Conservation (phyloP, 73 alveolate genomes). For the Loxodes magnus region DNA sequence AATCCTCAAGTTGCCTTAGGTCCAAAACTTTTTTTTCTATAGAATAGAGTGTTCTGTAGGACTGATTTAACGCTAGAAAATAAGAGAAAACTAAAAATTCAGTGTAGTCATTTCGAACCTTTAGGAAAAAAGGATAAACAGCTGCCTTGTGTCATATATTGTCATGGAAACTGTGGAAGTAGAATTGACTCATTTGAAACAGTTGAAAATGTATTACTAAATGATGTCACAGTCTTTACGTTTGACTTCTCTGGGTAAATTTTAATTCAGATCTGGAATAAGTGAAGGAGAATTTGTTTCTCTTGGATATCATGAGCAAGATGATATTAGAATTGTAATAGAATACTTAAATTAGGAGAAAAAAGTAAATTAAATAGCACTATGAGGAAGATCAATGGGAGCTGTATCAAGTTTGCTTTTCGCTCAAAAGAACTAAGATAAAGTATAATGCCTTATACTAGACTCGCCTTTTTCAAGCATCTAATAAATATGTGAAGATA, state of each 20-base stretch:
- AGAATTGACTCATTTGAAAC: too few species aligned
- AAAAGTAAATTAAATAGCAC: conserved; percentile 56
- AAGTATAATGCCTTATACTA: conserved; percentile 21
- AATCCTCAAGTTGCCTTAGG: too few species aligned
- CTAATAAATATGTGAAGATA: conserved; percentile 23
- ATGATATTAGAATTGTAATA: conserved; percentile 77
- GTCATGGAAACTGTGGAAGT: too few species aligned
- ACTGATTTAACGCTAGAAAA: conserved; percentile 26
- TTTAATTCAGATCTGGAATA: conserved; percentile 66
- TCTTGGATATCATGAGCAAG: conserved; percentile 91
- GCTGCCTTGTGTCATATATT: conserved; percentile 36
- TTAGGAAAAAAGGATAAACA: conserved; percentile 22
- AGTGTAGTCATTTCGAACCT: conserved; percentile 47
- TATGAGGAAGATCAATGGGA: conserved; percentile 92
- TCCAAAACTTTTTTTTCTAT: too few species aligned
- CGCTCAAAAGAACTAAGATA: conserved; percentile 31
- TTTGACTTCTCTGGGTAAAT: too few species aligned
- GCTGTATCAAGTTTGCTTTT: conserved; percentile 77
- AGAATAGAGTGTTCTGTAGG: too few species aligned
- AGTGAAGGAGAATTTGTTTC: conserved; percentile 70
- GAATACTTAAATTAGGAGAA: conserved; percentile 60
- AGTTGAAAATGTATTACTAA: too few species aligned
- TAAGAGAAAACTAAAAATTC: conserved; percentile 15
- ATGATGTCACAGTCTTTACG: too few species aligned
- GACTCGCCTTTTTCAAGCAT: conserved; percentile 53